phyloP scores from a whole-genome alignment of 805 yeast genomes.

The Candida andamanensis region DNA sequence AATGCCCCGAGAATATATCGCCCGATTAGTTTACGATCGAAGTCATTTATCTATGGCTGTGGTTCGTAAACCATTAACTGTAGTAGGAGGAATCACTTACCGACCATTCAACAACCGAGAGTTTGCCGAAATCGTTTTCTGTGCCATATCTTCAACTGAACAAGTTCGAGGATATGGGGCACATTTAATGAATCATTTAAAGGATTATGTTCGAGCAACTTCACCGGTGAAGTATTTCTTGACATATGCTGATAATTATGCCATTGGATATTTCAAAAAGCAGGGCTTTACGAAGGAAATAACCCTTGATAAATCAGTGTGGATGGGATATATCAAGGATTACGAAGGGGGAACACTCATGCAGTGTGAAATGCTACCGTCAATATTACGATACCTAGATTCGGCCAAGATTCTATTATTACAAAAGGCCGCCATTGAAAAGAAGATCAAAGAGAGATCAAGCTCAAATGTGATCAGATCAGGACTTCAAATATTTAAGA shows the following conservation, averaged over 20 bases:
- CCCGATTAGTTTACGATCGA: conserved; percentile 89
- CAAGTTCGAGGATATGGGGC: conserved; percentile 99
- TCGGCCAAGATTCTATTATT: conserved; percentile 77
- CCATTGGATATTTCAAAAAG: conserved; percentile 96
- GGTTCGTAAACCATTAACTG: conserved; percentile 86
- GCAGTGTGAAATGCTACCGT: conserved; percentile 95
- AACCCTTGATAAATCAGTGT: conserved; percentile 71
- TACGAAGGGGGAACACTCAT: conserved; percentile 98
- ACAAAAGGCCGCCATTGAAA: conserved; percentile 87
- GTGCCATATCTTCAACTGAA: conserved; percentile 96
- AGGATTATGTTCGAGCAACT: conserved; percentile 89
- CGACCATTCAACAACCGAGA: conserved; percentile 86
- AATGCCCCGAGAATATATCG: conserved; percentile 97
- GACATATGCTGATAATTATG: conserved; percentile 88
- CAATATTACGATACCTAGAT: conserved; percentile 76
- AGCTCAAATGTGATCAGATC: conserved; percentile 76
- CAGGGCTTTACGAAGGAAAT: conserved; percentile 98
- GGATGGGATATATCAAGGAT: conserved; percentile 99
- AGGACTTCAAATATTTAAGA: conserved; percentile 69
- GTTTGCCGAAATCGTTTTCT: conserved; percentile 97
- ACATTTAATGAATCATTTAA: conserved; percentile 94
- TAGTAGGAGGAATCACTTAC: conserved; percentile 96
- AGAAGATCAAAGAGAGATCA: conserved; percentile 75
- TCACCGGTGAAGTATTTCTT: conserved; percentile 40
- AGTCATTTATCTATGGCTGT: conserved; percentile 95